Conservation (phyloP, 805 yeast genomes). For the Debaryomyces tyrocola region DNA sequence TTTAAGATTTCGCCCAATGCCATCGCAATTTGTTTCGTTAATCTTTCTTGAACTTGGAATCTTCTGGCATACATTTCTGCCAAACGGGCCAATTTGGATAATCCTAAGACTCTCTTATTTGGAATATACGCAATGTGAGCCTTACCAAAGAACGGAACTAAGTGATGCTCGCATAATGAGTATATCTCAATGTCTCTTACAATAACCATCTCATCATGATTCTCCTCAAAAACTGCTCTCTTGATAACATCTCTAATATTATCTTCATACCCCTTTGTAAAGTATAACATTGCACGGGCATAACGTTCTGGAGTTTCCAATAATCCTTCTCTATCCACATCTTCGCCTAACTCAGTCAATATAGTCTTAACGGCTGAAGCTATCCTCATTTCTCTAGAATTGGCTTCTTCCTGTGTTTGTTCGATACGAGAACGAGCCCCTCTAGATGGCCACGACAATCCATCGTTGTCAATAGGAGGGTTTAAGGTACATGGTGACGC, state of each 20-base stretch:
- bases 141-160: conserved; percentile 96
- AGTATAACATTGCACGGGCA: conserved; percentile 93
- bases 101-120: conserved; percentile 86
- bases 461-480: conserved; percentile 88
- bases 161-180: conserved; percentile 94
- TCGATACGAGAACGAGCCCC: conserved; percentile 82
- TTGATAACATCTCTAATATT: conserved; percentile 90
- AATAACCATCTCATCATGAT: conserved; percentile 98
- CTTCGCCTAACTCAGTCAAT: conserved; percentile 87
- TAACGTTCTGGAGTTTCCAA: conserved; percentile 94
- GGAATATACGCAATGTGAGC: conserved; percentile 99
- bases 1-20: conserved; percentile 86
- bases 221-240: conserved; percentile 95
- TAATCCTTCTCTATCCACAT: conserved; percentile 82
- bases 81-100: conserved; percentile 87
- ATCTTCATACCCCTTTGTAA: conserved; percentile 96
- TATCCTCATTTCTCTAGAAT: conserved; percentile 69
- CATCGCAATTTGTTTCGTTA: conserved; percentile 96
- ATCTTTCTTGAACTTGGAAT: conserved; percentile 95
- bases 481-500: conserved; percentile 80
- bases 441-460: conserved; percentile 88
- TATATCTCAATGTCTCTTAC: conserved; percentile 91
- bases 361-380: conserved; percentile 82
- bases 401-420: conserved; percentile 63
- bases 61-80: conserved; percentile 97